Base-by-base conservation (phyloP, 108 stramenopile species). In the Cyclotella kingstonii region DNA sequence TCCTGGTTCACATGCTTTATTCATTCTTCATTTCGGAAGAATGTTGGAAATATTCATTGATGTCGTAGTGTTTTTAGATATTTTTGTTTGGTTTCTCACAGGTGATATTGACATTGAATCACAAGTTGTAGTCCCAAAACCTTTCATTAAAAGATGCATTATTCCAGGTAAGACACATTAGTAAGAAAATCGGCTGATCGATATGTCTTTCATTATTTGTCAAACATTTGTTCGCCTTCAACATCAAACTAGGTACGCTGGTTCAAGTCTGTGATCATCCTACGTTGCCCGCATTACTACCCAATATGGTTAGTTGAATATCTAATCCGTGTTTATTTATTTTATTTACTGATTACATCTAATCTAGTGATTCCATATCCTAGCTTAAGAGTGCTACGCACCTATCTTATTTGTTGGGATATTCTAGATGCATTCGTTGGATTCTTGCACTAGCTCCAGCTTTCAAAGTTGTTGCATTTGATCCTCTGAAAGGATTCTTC, bases 231-330 rank as follows among this genome's bases (percentile, higher is more conserved):
- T 53, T 34, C 45, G 45, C 2, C 10, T 14, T 22, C 1, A 22
- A 1, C 23, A 3, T 9, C 17, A 22, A 22, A 46, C 18, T 2
- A 54, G 53, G 75, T 31, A 85, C 84, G 19, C 73, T 85, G 1
- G 80, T 79, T 11, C 84, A 85, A 73, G 73, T 85, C 2, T 56
- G 82, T 28, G 84, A 85, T 51, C 84, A 85, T 60, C 84, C 84
- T 15, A 85, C 84, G 18, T 31, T 85, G 1, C 84, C 84, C 4
- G 59, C 75, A 10, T 54, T 76, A 12, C 49, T 85, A 26, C 83
- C 83, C 1, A 45, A 56, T 12, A 30, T 82, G 15, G 60, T 68
- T 29, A 68, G 68, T 56, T 15, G 3, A 44, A 26, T 10, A 14
- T 26, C 12, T 25, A 27, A 11, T 9, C 9, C 36, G 11, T 9